Evolutionary conservation across 192 early-diverging fungal genomes (phyloP), one percentile per base, ranked within the genome.

Genomic region (Mortierella claussenii): DNA sequence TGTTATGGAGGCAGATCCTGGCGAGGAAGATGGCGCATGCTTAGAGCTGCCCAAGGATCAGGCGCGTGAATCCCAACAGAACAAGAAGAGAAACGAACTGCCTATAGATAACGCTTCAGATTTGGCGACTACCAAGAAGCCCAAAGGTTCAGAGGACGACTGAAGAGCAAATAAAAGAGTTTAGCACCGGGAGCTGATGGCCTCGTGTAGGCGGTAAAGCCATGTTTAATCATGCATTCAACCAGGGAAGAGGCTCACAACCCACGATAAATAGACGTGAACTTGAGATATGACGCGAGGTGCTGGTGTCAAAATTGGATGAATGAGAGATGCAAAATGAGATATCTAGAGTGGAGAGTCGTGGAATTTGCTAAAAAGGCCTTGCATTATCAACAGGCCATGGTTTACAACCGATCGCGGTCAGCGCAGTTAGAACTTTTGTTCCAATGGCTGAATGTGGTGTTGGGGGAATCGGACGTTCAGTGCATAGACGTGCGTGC

Each of bases 381-480:
- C n/a, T n/a, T n/a, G n/a, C n/a, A n/a, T n/a, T n/a, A n/a, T n/a
- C n/a, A n/a, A n/a, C n/a, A n/a, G n/a, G n/a, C n/a, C n/a, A n/a
- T n/a, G n/a, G n/a, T n/a, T n/a, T n/a, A n/a, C n/a, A n/a, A n/a
- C n/a, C n/a, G n/a, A n/a, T n/a, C n/a, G n/a, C n/a, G n/a, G n/a
- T n/a, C n/a, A n/a, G n/a, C n/a, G 4, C 52, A 18, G 3, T 48
- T 83, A 75, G 44, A 87, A 87, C 46, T 87, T 87, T 60, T 87
- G 86, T 43, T 87, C 86, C 42, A 87, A 55, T 18, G 86, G 76
- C 51, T 85, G 86, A 52, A 87, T 87, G 53, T 85, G 81, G 37
- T 85, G 86, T 45, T 87, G 85, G 17, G 86, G 86, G 55, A 85
- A 87, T 4, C 83, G 84, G 15, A 87, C 78, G 47, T 76, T 85